Percentiles rank a stretch among this genome's conserved stretches.
phyloP scores from a whole-genome alignment of 331 rosid genomes.

The Phaseolus coccineus region DNA sequence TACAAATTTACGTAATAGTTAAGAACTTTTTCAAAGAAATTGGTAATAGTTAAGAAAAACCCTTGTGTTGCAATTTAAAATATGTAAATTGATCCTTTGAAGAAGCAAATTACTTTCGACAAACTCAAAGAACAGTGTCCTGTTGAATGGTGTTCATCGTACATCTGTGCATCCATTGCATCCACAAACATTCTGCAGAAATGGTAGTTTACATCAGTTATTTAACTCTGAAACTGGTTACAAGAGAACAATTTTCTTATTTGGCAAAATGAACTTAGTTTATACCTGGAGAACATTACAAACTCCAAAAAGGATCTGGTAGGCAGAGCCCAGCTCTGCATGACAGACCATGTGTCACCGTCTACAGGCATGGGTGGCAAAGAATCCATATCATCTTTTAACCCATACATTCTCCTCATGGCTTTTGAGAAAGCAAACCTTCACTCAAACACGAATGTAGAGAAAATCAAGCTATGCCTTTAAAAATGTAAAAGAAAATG shows the following conservation, averaged over 20 bases:
- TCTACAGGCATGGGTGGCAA: constrained; percentile 89
- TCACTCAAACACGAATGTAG: constrained; percentile 37
- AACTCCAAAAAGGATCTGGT: constrained; percentile 92
- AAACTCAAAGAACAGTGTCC: constrained; percentile 84
- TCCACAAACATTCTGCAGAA: constrained; percentile 91
- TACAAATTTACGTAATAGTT: too few relatives aligned
- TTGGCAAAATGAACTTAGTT: constrained; percentile 22
- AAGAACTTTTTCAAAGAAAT: background rate
- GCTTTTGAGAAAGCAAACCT: constrained; percentile 89
- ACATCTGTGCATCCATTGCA: constrained; percentile 85
- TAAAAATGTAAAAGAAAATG: constrained; percentile 11
- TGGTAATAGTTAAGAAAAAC: background rate
- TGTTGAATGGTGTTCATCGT: constrained; percentile 72
- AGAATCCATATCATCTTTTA: constrained; percentile 57
- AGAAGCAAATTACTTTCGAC: constrained; percentile 67
- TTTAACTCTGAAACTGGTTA: constrained; percentile 26
- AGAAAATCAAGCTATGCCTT: constrained; percentile 38
- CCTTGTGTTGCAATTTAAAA: too few relatives aligned
- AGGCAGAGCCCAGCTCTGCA: constrained; percentile 94
- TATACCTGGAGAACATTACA: constrained; percentile 95
- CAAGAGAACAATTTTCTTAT: background rate
- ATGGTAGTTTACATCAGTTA: constrained; percentile 29
- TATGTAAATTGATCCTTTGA: background rate
- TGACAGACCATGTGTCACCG: constrained; percentile 89
- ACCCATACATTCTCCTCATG: constrained; percentile 81